Evolutionary conservation across 2,329 filamentous ascomycete species (phyloP).

Genomic region (Monosporascus sp.): DNA sequence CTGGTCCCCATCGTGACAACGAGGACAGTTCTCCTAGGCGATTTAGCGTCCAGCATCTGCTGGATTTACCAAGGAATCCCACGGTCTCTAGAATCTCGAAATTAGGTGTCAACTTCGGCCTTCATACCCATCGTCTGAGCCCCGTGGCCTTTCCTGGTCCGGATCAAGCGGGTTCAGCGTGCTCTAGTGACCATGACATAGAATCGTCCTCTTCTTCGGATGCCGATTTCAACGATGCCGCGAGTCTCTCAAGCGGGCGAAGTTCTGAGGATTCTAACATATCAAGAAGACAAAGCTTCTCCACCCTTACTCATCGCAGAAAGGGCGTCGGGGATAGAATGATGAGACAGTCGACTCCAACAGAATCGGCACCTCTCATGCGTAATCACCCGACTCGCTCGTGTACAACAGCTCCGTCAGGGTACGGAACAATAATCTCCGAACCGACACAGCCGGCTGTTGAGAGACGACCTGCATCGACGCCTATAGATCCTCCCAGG

Average conservation of each 20-base stretch:
- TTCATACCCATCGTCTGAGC: slow-evolving; percentile 68
- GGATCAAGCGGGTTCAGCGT: slow-evolving; percentile 9
- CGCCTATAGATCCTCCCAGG: slow-evolving; percentile 8
- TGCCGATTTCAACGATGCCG: slow-evolving; percentile 32
- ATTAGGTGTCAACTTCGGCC: slow-evolving; percentile 64
- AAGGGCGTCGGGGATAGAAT: slow-evolving; percentile 38
- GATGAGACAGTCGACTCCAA: slow-evolving; percentile 25
- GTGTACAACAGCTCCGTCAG: slow-evolving; percentile 7
- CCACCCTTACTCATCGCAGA: slow-evolving; percentile 22
- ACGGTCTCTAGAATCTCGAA: slow-evolving; percentile 46
- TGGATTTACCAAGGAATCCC: slow-evolving; percentile 57
- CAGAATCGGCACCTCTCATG: slow-evolving; percentile 7
- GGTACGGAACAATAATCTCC: slow-evolving; percentile 22
- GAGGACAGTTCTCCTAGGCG: slow-evolving; percentile 23
- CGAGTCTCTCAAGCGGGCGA: slow-evolving; percentile 36
- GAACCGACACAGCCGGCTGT: slow-evolving; percentile 1
- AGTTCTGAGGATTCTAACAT: slow-evolving; percentile 33
- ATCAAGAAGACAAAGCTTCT: slow-evolving; percentile 21
- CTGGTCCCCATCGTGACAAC: slow-evolving; percentile 34
- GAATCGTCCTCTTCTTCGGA: slow-evolving; percentile 18
- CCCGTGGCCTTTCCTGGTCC: slow-evolving; percentile 49
- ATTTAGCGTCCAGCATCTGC: slow-evolving; percentile 52
- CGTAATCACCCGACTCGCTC: slow-evolving; percentile 10
- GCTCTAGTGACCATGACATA: slow-evolving; percentile 17
- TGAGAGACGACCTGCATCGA: slow-evolving; percentile 3